Conservation (phyloP, 192 early-diverging fungal genomes). For the Podila verticillata region DNA sequence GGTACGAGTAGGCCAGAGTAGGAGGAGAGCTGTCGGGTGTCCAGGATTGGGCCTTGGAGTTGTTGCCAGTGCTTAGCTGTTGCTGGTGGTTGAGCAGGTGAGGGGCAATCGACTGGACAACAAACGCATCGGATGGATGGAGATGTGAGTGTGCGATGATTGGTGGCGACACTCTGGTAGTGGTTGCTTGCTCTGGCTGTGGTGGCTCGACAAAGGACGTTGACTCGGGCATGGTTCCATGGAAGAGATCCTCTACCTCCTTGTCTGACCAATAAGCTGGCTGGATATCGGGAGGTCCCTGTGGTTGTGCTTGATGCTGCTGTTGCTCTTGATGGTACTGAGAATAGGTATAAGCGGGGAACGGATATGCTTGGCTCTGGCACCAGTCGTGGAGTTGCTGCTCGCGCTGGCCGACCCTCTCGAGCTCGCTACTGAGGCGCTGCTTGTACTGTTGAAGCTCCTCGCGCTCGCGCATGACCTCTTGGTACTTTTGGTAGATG, state of each 20-base stretch:
- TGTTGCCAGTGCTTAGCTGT: too few species aligned
- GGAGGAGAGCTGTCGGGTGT: too few species aligned
- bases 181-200: too few species aligned
- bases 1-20: too few species aligned
- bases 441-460: constrained; percentile 1
- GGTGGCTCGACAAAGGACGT: too few species aligned
- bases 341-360: neutral
- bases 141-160: too few species aligned
- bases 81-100: too few species aligned
- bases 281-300: neutral
- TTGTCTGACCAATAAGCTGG: neutral
- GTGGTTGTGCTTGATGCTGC: neutral
- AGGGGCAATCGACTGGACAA: too few species aligned
- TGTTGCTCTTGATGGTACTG: neutral
- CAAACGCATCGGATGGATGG: too few species aligned
- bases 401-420: neutral
- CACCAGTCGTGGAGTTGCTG: neutral
- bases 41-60: too few species aligned
- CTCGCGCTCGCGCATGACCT: neutral
- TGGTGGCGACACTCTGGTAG: too few species aligned
- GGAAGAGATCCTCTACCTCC: neutral
- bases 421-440: neutral
- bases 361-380: neutral
- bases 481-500: neutral
- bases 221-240: too few species aligned